Evolutionary conservation across 2,329 filamentous ascomycete genomes (phyloP).

Genomic region (Pyrenochaeta sp.): DNA sequence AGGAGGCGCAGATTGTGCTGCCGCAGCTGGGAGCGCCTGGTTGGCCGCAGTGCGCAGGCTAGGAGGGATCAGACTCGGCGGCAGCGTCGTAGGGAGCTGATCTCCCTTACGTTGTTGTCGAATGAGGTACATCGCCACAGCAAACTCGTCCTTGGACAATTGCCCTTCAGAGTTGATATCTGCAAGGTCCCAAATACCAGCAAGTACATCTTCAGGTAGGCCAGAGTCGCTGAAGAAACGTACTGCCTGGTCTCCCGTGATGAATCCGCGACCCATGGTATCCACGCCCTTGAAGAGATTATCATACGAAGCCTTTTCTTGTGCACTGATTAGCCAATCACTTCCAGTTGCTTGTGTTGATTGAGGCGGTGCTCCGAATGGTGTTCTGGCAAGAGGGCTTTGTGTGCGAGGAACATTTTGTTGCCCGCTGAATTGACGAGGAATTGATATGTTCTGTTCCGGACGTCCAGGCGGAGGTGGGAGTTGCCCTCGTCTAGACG

Average conservation of each 20-base stretch:
- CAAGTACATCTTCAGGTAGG: constrained; percentile 85
- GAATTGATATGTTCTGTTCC: constrained; percentile 69
- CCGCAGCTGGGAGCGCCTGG: constrained; percentile 59
- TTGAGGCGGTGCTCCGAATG: constrained; percentile 58
- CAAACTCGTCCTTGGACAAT: constrained; percentile 88
- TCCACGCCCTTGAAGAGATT: constrained; percentile 85
- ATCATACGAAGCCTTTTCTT: constrained; percentile 89
- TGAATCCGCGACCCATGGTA: constrained; percentile 79
- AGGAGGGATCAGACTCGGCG: constrained; percentile 83
- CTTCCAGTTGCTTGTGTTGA: constrained; percentile 64
- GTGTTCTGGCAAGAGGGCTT: constrained; percentile 65
- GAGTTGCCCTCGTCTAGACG: constrained; percentile 67
- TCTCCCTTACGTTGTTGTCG: constrained; percentile 81
- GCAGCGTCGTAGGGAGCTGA: constrained; percentile 77
- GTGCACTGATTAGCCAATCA: constrained; percentile 84
- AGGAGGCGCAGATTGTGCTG: constrained; percentile 53
- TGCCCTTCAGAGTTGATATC: constrained; percentile 92
- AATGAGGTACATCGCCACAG: constrained; percentile 97
- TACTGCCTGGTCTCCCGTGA: constrained; percentile 94
- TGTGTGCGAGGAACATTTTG: constrained; percentile 61
- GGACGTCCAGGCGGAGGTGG: constrained; percentile 54
- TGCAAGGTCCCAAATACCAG: constrained; percentile 96
- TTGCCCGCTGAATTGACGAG: constrained; percentile 80
- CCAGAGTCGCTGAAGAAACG: constrained; percentile 93
- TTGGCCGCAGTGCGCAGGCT: constrained; percentile 70